These are phyloP conservation scores for Podila verticillata DNA, from an alignment of 192 early-diverging fungal genomes.

Conservation along the genomic window DNA sequence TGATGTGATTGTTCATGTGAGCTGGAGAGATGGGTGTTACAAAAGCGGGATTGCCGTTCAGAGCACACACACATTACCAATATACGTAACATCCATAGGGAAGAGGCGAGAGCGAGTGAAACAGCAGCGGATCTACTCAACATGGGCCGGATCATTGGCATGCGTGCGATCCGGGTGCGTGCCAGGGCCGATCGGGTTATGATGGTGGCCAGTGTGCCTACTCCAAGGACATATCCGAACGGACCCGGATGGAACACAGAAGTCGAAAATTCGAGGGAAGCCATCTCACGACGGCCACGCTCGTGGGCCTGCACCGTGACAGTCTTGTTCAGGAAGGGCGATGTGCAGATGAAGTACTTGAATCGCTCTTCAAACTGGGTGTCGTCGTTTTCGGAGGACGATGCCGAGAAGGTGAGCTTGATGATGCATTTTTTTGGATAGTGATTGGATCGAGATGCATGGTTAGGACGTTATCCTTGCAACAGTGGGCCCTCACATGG, in stretches of 20 bases:
- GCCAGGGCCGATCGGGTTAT: constrained; percentile 25
- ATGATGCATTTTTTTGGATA: not conserved
- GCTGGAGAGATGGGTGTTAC: not conserved
- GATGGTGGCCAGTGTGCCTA: constrained; percentile 27
- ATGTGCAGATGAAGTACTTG: constrained; percentile 68
- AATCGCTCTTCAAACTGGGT: constrained; percentile 66
- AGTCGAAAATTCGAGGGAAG: constrained; percentile 23
- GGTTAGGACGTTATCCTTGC: not conserved
- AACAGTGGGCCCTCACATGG: not conserved
- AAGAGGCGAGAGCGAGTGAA: constrained; percentile 24
- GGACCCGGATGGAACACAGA: constrained; percentile 28
- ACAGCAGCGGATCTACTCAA: constrained; percentile 27
- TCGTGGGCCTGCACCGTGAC: constrained; percentile 54
- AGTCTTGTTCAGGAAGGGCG: constrained; percentile 60
- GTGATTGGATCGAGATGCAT: not conserved
- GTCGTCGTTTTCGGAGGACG: constrained; percentile 59
- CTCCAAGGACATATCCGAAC: constrained; percentile 35
- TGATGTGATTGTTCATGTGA: too few species aligned
- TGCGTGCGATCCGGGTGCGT: constrained; percentile 16
- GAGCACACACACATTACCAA: constrained; percentile 17
- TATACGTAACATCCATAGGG: constrained; percentile 43
- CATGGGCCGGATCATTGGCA: constrained; percentile 19
- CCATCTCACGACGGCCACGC: constrained; percentile 38
- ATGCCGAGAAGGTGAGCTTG: constrained; percentile 59
- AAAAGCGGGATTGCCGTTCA: not conserved